Evolutionary conservation across 2,329 filamentous ascomycete genomes (phyloP).

Genomic region (Scolecobasidium constrictum): DNA sequence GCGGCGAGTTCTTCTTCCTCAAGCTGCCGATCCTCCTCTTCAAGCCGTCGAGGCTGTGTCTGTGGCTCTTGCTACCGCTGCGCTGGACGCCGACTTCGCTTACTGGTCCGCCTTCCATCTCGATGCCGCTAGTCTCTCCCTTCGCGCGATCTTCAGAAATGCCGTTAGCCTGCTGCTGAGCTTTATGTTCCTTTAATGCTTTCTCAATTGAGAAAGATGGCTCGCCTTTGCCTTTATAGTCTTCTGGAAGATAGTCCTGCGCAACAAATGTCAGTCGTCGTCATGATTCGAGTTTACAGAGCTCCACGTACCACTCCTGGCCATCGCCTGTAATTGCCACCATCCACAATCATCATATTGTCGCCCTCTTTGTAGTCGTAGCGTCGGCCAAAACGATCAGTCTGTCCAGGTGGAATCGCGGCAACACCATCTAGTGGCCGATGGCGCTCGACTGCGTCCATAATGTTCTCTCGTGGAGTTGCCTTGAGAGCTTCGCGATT

Average conservation of each 20-base stretch:
- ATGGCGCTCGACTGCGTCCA: slow-evolving; percentile 61
- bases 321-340: slow-evolving; percentile 70
- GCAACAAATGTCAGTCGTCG: slow-evolving; percentile 10
- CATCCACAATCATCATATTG: slow-evolving; percentile 66
- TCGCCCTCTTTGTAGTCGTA: slow-evolving; percentile 79
- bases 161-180: slow-evolving; percentile 17
- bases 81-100: slow-evolving; percentile 11
- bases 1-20: too few species aligned
- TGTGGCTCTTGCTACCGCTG: slow-evolving; percentile 26
- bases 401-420: slow-evolving; percentile 59
- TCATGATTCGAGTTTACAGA: neutral
- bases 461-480: slow-evolving; percentile 67
- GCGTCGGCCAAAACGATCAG: slow-evolving; percentile 55
- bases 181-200: slow-evolving; percentile 50
- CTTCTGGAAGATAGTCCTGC: slow-evolving; percentile 57
- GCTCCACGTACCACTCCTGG: slow-evolving; percentile 56
- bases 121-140: slow-evolving; percentile 27
- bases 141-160: slow-evolving; percentile 1
- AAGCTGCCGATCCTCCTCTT: slow-evolving; percentile 38
- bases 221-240: slow-evolving; percentile 75
- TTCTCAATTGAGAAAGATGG: slow-evolving; percentile 62
- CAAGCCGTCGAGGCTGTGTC: slow-evolving; percentile 29
- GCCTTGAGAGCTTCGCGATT: slow-evolving; percentile 71
- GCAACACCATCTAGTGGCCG: slow-evolving; percentile 75
- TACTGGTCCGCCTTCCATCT: slow-evolving; percentile 24